Evolutionary conservation across 179 eudicot species (phyloP).

Genomic region (Amaranthus tricolor): DNA sequence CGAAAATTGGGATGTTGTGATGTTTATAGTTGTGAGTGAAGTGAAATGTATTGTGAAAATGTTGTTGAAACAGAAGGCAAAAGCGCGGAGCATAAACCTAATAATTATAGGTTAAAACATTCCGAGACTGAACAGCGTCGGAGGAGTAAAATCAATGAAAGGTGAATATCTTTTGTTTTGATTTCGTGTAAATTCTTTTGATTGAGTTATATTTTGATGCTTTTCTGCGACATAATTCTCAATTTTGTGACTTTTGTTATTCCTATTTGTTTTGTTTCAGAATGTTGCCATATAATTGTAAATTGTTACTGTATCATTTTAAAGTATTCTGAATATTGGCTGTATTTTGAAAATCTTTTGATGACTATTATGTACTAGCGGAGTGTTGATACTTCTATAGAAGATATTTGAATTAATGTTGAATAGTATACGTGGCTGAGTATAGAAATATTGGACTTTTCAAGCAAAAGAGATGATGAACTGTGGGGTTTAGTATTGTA

Average conservation of each 20-base stretch:
- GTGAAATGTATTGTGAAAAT: conserved; percentile 7
- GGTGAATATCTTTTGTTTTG: conserved; percentile 34
- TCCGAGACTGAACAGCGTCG: conserved; percentile 98
- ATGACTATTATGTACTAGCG: too few species aligned
- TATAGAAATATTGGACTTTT: not conserved
- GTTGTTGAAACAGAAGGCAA: conserved; percentile 44
- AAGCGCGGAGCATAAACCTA: conserved; percentile 51
- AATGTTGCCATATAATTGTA: not conserved
- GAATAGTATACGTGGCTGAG: not conserved
- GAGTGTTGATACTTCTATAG: not conserved
- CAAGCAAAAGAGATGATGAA: not conserved
- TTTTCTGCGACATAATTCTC: not conserved
- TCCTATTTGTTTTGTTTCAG: not conserved
- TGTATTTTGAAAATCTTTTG: not conserved
- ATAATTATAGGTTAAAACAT: conserved; percentile 66
- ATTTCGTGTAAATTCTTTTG: not conserved
- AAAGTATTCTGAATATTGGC: not conserved
- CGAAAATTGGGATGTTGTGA: conserved; percentile 10
- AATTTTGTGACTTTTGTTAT: not conserved
- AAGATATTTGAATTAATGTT: not conserved
- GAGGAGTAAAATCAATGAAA: conserved; percentile 89
- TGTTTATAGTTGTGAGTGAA: not conserved
- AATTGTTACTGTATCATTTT: not conserved
- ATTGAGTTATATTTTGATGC: not conserved
- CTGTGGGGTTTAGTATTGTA: not conserved